Conservation (phyloP, 345 rosid species). For the Aquilaria sinensis region DNA sequence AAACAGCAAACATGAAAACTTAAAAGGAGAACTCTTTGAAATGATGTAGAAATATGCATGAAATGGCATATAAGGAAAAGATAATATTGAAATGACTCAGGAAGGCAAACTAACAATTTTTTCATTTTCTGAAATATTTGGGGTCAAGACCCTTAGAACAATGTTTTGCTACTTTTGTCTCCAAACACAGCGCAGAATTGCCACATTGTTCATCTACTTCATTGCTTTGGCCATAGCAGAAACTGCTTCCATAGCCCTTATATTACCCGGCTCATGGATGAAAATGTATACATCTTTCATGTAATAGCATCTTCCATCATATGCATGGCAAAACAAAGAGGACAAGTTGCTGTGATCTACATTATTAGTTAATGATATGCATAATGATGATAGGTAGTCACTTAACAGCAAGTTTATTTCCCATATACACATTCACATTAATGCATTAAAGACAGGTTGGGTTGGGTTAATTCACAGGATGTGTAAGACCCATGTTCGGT, state of each 20-base stretch:
- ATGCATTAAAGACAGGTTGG: too few species aligned
- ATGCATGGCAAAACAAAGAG: slow-evolving; percentile 13
- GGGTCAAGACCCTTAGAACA: slow-evolving; percentile 73
- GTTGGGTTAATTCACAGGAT: too few species aligned
- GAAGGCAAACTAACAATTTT: slow-evolving; percentile 44
- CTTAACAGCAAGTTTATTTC: too few species aligned
- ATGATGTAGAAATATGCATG: background rate
- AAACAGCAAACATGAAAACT: slow-evolving; percentile 11
- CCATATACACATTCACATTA: too few species aligned
- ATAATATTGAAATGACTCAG: background rate
- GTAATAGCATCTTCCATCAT: slow-evolving; percentile 63
- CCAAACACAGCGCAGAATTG: slow-evolving; percentile 94
- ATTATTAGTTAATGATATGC: too few species aligned
- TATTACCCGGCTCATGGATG: slow-evolving; percentile 74
- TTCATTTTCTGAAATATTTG: slow-evolving; percentile 62
- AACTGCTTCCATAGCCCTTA: slow-evolving; percentile 50
- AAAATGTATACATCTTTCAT: slow-evolving; percentile 89
- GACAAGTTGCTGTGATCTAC: background rate
- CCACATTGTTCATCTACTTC: slow-evolving; percentile 72
- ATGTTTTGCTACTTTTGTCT: slow-evolving; percentile 73
- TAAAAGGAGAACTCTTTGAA: slow-evolving; percentile 2
- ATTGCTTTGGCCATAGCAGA: slow-evolving; percentile 88
- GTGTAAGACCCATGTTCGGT: too few species aligned
- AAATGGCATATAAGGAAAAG: slow-evolving; percentile 8
- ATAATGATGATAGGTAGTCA: too few species aligned